Percentiles rank a stretch among this genome's conserved stretches.
Evolutionary conservation across 257 asterid species (phyloP).

Genomic region (Orobanche coerulescens): DNA sequence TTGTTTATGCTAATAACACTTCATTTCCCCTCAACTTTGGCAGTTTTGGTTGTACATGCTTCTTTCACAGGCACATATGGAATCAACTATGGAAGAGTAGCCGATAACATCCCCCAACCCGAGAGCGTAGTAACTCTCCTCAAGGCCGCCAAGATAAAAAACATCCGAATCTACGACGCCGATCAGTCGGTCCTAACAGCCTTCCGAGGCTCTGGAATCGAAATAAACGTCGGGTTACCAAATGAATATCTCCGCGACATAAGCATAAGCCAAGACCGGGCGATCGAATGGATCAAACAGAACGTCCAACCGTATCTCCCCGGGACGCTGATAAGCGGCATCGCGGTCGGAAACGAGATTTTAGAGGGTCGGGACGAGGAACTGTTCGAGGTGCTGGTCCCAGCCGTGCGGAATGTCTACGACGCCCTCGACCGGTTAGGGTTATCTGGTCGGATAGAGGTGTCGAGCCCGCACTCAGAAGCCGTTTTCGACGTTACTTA

Average conservation of each 20-base stretch:
- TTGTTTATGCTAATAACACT: too few species aligned
- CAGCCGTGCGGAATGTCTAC: conserved; percentile 60
- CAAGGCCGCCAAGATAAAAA: conserved; percentile 53
- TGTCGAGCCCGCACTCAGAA: conserved; percentile 77
- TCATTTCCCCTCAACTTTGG: conserved; percentile 9
- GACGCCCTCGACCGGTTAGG: conserved; percentile 41
- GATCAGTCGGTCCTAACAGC: conserved; percentile 49
- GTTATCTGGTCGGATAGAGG: conserved; percentile 40
- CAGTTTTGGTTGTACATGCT: conserved; percentile 36
- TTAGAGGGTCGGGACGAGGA: conserved; percentile 44
- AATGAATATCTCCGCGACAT: conserved; percentile 46
- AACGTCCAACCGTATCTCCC: conserved; percentile 60
- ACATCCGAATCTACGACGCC: conserved; percentile 61
- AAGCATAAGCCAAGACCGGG: conserved; percentile 43
- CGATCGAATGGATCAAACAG: conserved; percentile 54
- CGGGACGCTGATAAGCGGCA: conserved; percentile 49
- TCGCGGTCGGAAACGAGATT: conserved; percentile 76
- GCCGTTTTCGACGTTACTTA: conserved; percentile 51
- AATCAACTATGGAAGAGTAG: conserved; percentile 64
- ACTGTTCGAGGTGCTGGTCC: conserved; percentile 72
- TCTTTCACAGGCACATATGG: conserved; percentile 77
- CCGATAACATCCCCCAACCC: conserved; percentile 70
- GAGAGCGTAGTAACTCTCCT: conserved; percentile 67
- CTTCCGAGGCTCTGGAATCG: conserved; percentile 47
- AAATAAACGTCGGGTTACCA: conserved; percentile 53